Base-by-base conservation (phyloP, 2,329 filamentous ascomycete genomes). In the Rhytidhysteron rufulum region DNA sequence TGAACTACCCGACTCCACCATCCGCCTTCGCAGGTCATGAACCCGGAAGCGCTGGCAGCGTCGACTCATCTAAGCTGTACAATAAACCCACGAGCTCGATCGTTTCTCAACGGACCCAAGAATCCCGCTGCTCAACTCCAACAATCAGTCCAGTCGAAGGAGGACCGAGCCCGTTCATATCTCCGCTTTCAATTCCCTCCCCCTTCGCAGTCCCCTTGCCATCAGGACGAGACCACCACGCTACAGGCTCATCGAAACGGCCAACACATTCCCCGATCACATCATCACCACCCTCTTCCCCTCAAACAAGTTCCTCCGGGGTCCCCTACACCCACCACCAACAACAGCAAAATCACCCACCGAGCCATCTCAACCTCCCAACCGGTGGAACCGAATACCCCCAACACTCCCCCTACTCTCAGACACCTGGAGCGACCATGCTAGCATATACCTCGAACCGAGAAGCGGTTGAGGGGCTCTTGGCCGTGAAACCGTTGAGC, bases 361-460 rank as follows among this genome's bases (percentile, higher is more conserved):
- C 24, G 7, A 8, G 8, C 24, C n/a, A n/a, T n/a, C 7, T 27
- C 7, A 32, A 13, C 16, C 9, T 32, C 30, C 25, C 25, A 29
- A 8, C 30, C 34, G 62, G 62, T 43, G 60, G 60, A 24, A 47
- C 48, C 13, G 54, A 58, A 20, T 51, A 49, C 3, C 43, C 51
- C 18, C 43, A 44, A 7, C 32, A 40, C 5, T 58, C 53, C 0
- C 60, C 60, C 10, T 43, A 61, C 33, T 54, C 53, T 5, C n/a
- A n/a, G n/a, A n/a, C n/a, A n/a, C 53, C 57, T 0, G 41, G 49
- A 2, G 57, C 55, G 4, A 61, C 52, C 2, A 51, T 63, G 38
- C 51, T 65, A 6, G 42, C 43, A 1, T 64, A 63, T 38, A 58
- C 51, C 0, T 58, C 57, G 3, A 56, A 58, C 17, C 60, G 61